Conservation (phyloP, 257 asterid species). For the Solanum clarkiae region DNA sequence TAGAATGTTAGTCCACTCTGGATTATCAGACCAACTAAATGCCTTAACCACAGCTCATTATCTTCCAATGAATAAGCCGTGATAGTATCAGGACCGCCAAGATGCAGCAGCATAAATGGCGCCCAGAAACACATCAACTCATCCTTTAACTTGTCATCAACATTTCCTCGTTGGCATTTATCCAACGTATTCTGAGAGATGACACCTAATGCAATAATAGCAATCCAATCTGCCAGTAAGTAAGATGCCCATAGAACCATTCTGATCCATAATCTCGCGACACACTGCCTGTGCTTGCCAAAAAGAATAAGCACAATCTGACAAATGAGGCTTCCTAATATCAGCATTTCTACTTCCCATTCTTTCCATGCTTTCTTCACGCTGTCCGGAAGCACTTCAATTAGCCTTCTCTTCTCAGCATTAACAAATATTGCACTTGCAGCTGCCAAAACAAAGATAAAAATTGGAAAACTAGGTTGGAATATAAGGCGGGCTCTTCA, state of each 20-base stretch:
- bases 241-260: constrained; percentile 32
- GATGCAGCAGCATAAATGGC: constrained; percentile 37
- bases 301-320: constrained; percentile 18
- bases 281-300: constrained; percentile 31
- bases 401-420: constrained; percentile 17
- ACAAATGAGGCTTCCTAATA: constrained; percentile 23
- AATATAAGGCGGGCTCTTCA: background rate
- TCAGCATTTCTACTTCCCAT: constrained; percentile 28
- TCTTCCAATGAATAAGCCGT: constrained; percentile 49
- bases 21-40: constrained; percentile 22
- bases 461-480: background rate
- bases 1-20: constrained; percentile 30
- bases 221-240: constrained; percentile 37
- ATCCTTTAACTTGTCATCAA: background rate
- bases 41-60: constrained; percentile 51
- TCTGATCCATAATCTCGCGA: constrained; percentile 23
- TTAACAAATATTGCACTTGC: constrained; percentile 8
- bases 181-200: constrained; percentile 27
- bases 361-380: constrained; percentile 7
- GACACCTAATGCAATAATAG: constrained; percentile 30
- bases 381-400: constrained; percentile 7
- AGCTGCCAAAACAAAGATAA: constrained; percentile 7
- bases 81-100: constrained; percentile 56
- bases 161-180: background rate
- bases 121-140: constrained; percentile 39